Evolutionary conservation across 2,329 filamentous ascomycete species (phyloP).

Genomic region (Claviceps maximensis): DNA sequence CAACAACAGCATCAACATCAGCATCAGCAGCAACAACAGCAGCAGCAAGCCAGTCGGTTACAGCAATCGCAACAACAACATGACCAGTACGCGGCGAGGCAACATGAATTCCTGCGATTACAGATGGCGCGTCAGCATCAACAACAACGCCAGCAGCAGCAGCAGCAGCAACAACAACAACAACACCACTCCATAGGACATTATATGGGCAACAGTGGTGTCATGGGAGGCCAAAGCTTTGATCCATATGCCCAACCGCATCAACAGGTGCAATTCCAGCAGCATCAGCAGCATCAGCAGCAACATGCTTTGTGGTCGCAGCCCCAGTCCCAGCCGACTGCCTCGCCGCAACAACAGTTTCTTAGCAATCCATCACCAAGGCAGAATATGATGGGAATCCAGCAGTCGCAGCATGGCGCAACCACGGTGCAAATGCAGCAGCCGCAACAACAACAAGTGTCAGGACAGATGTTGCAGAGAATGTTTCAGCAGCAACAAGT

Average conservation of each 20-base stretch:
- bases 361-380: conserved; percentile 3
- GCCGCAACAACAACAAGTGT: conserved; percentile 5
- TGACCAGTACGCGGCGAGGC: conserved; percentile 10
- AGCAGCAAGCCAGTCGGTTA: conserved; percentile 9
- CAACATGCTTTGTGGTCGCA: conserved; percentile 4
- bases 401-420: conserved; percentile 3
- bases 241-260: conserved; percentile 14
- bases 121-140: conserved; percentile 11
- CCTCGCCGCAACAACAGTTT: conserved; percentile 5
- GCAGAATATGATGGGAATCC: conserved; percentile 1
- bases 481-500: conserved; percentile 8
- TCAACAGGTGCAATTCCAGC: conserved; percentile 6
- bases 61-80: conserved; percentile 12
- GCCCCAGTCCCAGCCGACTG: conserved; percentile 11
- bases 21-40: conserved; percentile 9
- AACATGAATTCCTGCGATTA: conserved; percentile 12
- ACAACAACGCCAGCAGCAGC: conserved; percentile 12
- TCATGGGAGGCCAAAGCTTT: not conserved
- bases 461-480: conserved; percentile 6
- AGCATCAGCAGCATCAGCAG: conserved; percentile 1
- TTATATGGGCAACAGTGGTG: conserved; percentile 1
- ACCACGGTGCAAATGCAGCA: conserved; percentile 6
- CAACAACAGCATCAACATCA: conserved; percentile 11
- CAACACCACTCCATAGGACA: conserved; percentile 4
- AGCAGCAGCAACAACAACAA: conserved; percentile 5